phyloP scores from a whole-genome alignment of 2,329 filamentous ascomycete species.

The Stagonosporopsis rhizophila region DNA sequence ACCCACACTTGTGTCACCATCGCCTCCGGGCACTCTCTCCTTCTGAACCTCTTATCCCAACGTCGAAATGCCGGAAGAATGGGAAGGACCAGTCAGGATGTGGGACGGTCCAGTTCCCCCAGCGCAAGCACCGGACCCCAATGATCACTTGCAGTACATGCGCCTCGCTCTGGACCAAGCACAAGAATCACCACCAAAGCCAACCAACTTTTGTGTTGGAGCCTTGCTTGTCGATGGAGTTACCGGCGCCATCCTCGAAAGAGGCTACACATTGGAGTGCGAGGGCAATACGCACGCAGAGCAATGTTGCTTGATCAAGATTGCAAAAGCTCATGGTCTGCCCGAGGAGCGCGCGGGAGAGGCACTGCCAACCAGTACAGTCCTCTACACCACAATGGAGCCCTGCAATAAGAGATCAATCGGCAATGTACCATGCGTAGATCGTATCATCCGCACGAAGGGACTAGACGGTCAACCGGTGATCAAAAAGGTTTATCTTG shows the following conservation, averaged over 20 bases:
- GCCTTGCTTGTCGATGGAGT: constrained; percentile 76
- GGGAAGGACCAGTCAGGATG: constrained; percentile 27
- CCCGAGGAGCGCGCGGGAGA: constrained; percentile 63
- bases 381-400: constrained; percentile 93
- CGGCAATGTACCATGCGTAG: constrained; percentile 78
- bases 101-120: constrained; percentile 32
- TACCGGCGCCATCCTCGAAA: constrained; percentile 69
- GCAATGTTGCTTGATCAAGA: constrained; percentile 86
- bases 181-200: constrained; percentile 78
- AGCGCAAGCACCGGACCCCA: constrained; percentile 28
- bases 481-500: constrained; percentile 82
- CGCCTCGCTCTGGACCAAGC: constrained; percentile 77
- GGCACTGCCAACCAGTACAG: constrained; percentile 61
- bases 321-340: constrained; percentile 50
- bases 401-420: constrained; percentile 78
- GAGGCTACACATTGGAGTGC: constrained; percentile 90
- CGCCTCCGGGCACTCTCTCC: background rate
- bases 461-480: constrained; percentile 57
- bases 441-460: constrained; percentile 70
- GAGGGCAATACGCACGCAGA: constrained; percentile 96
- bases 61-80: constrained; percentile 31
- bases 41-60: constrained; percentile 9
- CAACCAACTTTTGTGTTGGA: constrained; percentile 92
- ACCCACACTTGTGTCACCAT: constrained; percentile 22
- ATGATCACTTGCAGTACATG: constrained; percentile 62